A percentile compares a stretch with the other conserved stretches of the same genome.
phyloP scores from a whole-genome alignment of 345 rosid genomes.

The Bruguiera gymnorhiza region DNA sequence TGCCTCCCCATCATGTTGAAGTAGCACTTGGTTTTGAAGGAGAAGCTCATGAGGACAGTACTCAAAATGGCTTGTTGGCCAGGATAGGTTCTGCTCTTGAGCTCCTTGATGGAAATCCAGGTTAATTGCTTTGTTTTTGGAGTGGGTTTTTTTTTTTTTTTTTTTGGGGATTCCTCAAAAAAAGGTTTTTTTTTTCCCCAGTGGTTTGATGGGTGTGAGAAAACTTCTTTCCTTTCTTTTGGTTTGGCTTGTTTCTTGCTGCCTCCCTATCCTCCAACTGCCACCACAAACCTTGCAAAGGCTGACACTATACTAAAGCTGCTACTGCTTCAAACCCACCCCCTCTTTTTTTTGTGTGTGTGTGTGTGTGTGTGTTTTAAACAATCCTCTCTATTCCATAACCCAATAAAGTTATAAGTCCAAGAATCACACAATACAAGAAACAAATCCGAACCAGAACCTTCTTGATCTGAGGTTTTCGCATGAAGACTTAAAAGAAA shows the following conservation, averaged over 20 bases:
- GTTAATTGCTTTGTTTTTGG: constrained; percentile 20
- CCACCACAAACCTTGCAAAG: constrained; percentile 33
- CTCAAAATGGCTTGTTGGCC: neutral
- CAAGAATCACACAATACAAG: constrained; percentile 13
- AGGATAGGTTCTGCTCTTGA: constrained; percentile 13
- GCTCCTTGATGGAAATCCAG: constrained; percentile 38
- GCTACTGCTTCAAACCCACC: constrained; percentile 23
- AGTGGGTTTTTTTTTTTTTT: neutral
- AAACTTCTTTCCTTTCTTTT: too few relatives aligned
- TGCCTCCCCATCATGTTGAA: too few relatives aligned
- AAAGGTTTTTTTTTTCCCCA: neutral
- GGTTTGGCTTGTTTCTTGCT: constrained; percentile 4
- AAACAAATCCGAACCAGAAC: constrained; percentile 9
- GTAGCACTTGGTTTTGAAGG: constrained; percentile 31
- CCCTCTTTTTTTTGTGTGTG: too few relatives aligned
- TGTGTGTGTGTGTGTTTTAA: too few relatives aligned
- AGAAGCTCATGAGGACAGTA: constrained; percentile 9
- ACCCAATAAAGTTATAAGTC: constrained; percentile 31
- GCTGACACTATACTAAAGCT: constrained; percentile 34
- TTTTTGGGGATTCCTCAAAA: neutral
- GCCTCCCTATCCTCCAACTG: constrained; percentile 32
- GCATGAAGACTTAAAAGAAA: neutral
- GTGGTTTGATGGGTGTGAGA: too few relatives aligned
- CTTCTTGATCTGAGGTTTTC: constrained; percentile 10
- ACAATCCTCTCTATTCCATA: constrained; percentile 26